phyloP scores from a whole-genome alignment of 352 stramenopile species.

The Phytopythium montanum region DNA sequence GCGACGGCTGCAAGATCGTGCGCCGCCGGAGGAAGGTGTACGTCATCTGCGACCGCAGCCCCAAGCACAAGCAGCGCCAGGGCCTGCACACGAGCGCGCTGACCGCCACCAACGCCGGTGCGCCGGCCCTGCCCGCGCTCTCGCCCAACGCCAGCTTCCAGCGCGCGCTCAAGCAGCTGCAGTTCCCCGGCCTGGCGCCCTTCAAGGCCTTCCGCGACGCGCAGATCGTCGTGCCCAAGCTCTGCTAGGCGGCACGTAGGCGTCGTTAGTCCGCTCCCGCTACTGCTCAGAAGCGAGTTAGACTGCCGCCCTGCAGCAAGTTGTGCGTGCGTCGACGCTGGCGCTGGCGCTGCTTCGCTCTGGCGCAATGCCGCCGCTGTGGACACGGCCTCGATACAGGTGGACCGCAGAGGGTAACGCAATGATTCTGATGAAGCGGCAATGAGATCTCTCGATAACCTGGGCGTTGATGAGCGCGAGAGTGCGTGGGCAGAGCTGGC shows the following conservation, averaged over 20 bases:
- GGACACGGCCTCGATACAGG: too few relatives aligned
- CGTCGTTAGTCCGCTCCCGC: not conserved
- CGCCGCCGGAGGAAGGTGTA: conserved; percentile 84
- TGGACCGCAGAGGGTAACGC: too few relatives aligned
- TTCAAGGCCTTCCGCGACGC: conserved; percentile 83
- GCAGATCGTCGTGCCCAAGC: conserved; percentile 65
- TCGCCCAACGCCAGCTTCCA: conserved; percentile 93
- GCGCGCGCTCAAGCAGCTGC: conserved; percentile 91
- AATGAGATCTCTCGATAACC: too few relatives aligned
- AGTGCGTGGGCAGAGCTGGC: too few relatives aligned
- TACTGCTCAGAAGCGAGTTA: not conserved
- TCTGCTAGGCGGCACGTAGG: conserved; percentile 31
- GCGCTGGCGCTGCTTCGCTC: too few relatives aligned
- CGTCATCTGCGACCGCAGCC: conserved; percentile 89
- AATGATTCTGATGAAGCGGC: too few relatives aligned
- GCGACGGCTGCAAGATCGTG: conserved; percentile 90
- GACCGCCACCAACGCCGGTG: conserved; percentile 17
- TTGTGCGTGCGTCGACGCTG: too few relatives aligned
- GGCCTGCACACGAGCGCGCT: conserved; percentile 83
- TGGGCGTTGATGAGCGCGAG: too few relatives aligned
- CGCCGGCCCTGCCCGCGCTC: conserved; percentile 19
- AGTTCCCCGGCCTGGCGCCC: conserved; percentile 84
- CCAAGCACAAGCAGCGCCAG: conserved; percentile 93
- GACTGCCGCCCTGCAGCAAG: not conserved
- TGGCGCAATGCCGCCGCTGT: too few relatives aligned